Conservation (phyloP, 306 rosid species). For the Oxytropis ochrocephala region DNA sequence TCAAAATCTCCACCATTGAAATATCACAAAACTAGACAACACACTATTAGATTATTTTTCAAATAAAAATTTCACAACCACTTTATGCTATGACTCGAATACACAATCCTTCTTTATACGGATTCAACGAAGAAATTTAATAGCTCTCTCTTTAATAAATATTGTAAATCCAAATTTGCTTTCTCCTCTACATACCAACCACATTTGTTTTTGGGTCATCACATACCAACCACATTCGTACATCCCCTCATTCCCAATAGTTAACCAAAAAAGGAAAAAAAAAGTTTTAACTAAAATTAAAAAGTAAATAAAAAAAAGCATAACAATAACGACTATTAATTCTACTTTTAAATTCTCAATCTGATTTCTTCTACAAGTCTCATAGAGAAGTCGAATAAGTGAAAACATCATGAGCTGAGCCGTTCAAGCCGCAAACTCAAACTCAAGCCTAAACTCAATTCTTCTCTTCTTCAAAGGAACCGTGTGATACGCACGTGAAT, state of each 20-base stretch:
- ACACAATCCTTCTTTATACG: too few species aligned
- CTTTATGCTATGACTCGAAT: too few species aligned
- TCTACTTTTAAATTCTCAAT: not conserved
- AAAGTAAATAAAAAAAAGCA: not conserved
- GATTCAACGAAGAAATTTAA: too few species aligned
- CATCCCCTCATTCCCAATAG: not conserved
- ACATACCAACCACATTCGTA: constrained; percentile 13
- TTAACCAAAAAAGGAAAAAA: not conserved
- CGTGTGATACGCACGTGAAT: constrained; percentile 38
- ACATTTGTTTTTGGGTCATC: not conserved
- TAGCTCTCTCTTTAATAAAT: not conserved
- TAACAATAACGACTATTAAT: not conserved
- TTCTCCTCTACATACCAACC: not conserved
- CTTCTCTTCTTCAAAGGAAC: constrained; percentile 76
- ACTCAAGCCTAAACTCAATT: constrained; percentile 35
- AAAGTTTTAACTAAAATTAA: not conserved
- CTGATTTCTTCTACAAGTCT: not conserved
- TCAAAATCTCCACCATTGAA: too few species aligned
- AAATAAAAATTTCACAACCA: too few species aligned
- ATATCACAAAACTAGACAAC: too few species aligned
- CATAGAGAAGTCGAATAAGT: not conserved
- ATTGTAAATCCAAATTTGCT: not conserved
- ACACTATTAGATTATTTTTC: too few species aligned
- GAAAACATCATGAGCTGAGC: not conserved
- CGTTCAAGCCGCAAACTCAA: constrained; percentile 29